Evolutionary conservation across 2,329 filamentous ascomycete species (phyloP).

Genomic region (Fusarium burgessii): DNA sequence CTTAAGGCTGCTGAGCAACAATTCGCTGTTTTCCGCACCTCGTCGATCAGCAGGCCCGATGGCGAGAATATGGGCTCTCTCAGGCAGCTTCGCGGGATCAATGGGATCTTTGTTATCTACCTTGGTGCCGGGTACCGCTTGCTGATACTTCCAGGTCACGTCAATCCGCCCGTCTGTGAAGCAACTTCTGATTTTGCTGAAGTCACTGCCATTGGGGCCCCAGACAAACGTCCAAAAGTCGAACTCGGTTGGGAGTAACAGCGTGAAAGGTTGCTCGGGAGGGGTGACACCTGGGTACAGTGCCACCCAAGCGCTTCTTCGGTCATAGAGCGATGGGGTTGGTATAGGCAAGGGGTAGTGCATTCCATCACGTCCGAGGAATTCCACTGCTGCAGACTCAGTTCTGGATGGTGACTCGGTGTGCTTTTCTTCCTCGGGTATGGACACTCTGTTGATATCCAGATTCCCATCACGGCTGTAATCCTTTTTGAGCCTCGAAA

Average conservation of each 20-base stretch:
- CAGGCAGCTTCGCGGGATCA: background rate
- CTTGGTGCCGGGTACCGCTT: background rate
- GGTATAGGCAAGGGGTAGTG: background rate
- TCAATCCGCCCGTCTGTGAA: background rate
- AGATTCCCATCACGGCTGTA: background rate
- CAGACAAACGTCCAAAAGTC: background rate
- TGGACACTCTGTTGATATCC: background rate
- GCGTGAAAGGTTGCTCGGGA: background rate
- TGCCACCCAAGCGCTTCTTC: background rate
- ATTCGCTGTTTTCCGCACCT: background rate
- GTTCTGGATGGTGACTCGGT: background rate
- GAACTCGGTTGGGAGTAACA: accelerated
- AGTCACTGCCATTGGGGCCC: background rate
- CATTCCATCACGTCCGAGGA: background rate
- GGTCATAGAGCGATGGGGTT: background rate
- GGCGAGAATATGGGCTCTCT: background rate
- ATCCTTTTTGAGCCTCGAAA: background rate
- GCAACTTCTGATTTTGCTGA: background rate
- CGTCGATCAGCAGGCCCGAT: background rate
- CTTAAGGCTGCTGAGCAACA: background rate
- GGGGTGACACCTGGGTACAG: background rate
- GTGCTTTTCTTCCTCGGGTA: background rate
- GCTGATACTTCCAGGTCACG: background rate
- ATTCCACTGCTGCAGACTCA: background rate
- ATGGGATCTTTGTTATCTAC: background rate